Evolutionary conservation across 345 rosid species (phyloP).

Genomic region (Pelargonium nanum): DNA sequence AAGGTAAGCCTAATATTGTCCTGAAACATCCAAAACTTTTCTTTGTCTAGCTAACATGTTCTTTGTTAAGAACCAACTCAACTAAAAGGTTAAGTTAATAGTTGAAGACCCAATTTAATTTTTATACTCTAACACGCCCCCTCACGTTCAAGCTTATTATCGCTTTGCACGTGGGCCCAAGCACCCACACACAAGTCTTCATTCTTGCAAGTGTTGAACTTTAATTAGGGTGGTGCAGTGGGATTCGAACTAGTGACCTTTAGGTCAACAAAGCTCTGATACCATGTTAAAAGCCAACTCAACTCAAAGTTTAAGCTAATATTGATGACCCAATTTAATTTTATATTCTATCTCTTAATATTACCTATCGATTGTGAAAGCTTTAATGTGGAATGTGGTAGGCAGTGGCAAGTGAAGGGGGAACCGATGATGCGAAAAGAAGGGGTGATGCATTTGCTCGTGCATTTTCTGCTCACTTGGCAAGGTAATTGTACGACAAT

Average conservation of each 20-base stretch:
- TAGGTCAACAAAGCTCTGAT: no score
- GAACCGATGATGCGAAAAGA: constrained; percentile 91
- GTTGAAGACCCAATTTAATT: no score
- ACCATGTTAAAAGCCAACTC: not conserved
- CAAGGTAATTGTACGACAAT: constrained; percentile 38
- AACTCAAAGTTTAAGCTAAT: not conserved
- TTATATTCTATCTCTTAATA: not conserved
- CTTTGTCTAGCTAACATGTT: not conserved
- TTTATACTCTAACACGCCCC: no score
- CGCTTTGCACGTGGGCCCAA: no score
- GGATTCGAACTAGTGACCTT: no score
- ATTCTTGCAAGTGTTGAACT: no score
- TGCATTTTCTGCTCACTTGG: constrained; percentile 98
- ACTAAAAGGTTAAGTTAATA: no score
- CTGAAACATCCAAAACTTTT: not conserved
- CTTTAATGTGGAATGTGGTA: constrained; percentile 23
- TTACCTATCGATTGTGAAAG: constrained; percentile 3
- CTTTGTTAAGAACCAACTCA: no score
- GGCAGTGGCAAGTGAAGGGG: constrained; percentile 99
- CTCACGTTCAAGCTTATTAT: no score
- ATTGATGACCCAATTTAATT: no score
- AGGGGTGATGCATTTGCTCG: constrained; percentile 98
- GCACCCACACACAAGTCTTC: no score
- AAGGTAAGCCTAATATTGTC: constrained; percentile 38
- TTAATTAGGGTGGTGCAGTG: no score